These are phyloP conservation scores for Aspergillus sparsus DNA, from an alignment of 495 filamentous ascomycete genomes.

Conservation along the genomic window DNA sequence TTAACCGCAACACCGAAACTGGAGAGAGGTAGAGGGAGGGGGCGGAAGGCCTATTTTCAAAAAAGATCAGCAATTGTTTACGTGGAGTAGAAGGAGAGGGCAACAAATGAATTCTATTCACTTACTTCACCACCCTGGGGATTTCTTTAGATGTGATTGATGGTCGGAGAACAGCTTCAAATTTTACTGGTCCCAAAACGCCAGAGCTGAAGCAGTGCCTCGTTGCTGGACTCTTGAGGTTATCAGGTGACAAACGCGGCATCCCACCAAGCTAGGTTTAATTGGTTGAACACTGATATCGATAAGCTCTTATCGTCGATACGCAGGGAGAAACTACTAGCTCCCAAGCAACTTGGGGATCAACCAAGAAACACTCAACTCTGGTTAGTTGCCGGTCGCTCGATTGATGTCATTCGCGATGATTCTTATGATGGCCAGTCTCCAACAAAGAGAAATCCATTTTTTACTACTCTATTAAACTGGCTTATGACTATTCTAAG, in stretches of 20 bases:
- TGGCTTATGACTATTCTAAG: no score
- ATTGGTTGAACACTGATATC: conserved; percentile 17
- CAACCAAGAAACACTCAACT: background rate
- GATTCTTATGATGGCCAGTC: no score
- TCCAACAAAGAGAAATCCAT: no score
- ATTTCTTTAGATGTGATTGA: background rate
- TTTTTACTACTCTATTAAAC: no score
- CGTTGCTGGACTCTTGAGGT: background rate
- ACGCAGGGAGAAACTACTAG: background rate
- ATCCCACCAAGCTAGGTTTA: conserved; percentile 5
- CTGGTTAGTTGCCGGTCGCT: no score
- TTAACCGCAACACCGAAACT: conserved; percentile 6
- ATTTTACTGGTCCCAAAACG: background rate
- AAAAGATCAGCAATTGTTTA: conserved; percentile 27
- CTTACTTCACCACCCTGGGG: conserved; percentile 3
- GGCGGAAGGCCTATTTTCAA: conserved; percentile 14
- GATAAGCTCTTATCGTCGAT: conserved; percentile 17
- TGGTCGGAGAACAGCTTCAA: background rate
- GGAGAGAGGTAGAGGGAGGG: conserved; percentile 12
- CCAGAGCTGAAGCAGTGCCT: conserved; percentile 5
- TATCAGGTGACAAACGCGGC: conserved; percentile 23
- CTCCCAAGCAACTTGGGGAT: background rate
- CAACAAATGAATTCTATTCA: background rate
- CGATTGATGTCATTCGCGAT: no score
- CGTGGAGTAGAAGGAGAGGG: background rate